Percentiles rank a stretch among this genome's conserved stretches.
Evolutionary conservation across 208 protist genomes (phyloP).

Genomic region (Leishmania turanica): DNA sequence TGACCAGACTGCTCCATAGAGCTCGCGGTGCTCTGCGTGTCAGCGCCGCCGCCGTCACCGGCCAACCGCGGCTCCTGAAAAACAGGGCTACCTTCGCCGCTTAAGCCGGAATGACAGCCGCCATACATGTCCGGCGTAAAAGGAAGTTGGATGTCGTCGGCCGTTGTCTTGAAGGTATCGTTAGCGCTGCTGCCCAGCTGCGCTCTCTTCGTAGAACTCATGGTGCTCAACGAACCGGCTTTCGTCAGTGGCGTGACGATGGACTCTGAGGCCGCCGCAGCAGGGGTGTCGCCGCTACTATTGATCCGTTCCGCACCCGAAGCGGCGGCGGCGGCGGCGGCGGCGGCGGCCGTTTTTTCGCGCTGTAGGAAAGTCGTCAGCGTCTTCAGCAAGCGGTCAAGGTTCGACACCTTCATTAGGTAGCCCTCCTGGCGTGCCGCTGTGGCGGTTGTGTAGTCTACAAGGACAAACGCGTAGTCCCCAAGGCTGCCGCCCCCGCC

Average conservation of each 20-base stretch:
- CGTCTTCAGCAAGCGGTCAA: conserved; percentile 26
- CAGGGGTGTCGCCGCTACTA: neutral
- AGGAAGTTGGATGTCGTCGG: neutral
- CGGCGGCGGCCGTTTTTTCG: neutral
- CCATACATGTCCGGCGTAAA: neutral
- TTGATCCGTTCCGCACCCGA: neutral
- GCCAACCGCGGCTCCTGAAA: neutral
- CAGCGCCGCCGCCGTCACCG: neutral
- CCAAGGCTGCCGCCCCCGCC: neutral
- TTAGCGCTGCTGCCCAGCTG: neutral
- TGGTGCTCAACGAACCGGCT: neutral
- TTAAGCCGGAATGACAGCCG: neutral
- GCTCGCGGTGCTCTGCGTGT: neutral
- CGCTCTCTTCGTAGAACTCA: neutral
- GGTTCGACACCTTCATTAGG: conserved; percentile 27
- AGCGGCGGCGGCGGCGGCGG: neutral
- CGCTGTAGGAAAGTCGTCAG: conserved; percentile 20
- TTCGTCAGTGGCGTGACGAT: neutral
- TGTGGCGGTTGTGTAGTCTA: conserved; percentile 11
- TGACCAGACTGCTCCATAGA: conserved; percentile 14
- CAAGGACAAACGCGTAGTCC: conserved; percentile 32
- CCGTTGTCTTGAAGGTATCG: neutral
- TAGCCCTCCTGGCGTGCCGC: conserved; percentile 22
- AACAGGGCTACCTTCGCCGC: neutral
- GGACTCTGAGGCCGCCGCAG: neutral